A percentile compares a stretch with the other conserved stretches of the same genome.
Conservation (phyloP, 495 filamentous ascomycete species). For the Xylaria curta region DNA sequence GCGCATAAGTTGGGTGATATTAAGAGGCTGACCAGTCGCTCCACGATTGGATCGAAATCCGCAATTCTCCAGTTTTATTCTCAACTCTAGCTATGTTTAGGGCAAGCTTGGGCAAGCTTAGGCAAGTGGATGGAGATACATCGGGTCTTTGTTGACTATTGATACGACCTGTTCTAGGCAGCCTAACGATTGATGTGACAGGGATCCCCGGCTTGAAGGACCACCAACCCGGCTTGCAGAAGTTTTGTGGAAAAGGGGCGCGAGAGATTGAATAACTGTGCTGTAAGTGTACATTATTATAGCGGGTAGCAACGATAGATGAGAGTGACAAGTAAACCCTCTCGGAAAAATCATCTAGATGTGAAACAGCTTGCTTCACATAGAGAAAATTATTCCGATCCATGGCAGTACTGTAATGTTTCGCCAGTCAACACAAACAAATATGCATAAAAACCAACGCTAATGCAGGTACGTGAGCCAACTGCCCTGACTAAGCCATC, state of each 20-base stretch:
- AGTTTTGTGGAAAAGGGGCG: slow-evolving; percentile 21
- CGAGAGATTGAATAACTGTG: slow-evolving; percentile 19
- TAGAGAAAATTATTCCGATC: not conserved
- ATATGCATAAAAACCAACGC: not conserved
- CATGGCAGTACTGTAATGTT: not conserved
- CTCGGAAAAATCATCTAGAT: no score
- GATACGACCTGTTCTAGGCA: slow-evolving; percentile 22
- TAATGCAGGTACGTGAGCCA: slow-evolving; percentile 26
- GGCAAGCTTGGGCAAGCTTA: slow-evolving; percentile 10
- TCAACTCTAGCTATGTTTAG: not conserved
- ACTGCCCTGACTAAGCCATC: not conserved
- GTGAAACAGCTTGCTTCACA: not conserved
- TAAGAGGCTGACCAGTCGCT: slow-evolving; percentile 18
- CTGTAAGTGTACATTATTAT: not conserved
- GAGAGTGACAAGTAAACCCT: not conserved
- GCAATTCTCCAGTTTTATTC: slow-evolving; percentile 14
- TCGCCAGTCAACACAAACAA: not conserved
- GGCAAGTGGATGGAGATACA: not conserved
- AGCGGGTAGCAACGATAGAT: not conserved
- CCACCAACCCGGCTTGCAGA: not conserved
- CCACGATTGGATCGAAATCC: slow-evolving; percentile 17
- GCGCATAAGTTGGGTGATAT: slow-evolving; percentile 18
- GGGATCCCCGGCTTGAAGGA: slow-evolving; percentile 7
- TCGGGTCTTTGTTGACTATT: slow-evolving; percentile 20
- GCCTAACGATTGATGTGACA: not conserved